phyloP scores from a whole-genome alignment of 352 stramenopile genomes.

The Pythium aphanidermatum region DNA sequence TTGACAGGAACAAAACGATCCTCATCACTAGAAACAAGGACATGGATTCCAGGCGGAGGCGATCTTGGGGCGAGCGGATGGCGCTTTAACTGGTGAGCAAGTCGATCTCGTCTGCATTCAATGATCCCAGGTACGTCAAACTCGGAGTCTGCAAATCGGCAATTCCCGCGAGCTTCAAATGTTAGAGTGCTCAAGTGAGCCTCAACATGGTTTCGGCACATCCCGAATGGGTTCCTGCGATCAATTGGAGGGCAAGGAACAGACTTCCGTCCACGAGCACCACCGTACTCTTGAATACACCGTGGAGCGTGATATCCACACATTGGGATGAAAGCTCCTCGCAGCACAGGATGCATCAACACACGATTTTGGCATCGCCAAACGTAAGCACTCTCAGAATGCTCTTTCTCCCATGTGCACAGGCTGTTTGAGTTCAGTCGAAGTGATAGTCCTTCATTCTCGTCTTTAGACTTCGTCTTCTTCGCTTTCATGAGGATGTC shows the following conservation, averaged over 20 bases:
- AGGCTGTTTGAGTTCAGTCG: slow-evolving; percentile 23
- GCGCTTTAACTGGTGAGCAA: slow-evolving; percentile 10
- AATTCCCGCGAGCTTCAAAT: slow-evolving; percentile 38
- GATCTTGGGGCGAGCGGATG: slow-evolving; percentile 49
- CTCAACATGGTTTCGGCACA: slow-evolving; percentile 71
- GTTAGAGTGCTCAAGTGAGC: slow-evolving; percentile 44
- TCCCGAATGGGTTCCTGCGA: slow-evolving; percentile 47
- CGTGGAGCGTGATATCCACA: slow-evolving; percentile 55
- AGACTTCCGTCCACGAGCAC: neutral
- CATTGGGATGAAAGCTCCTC: slow-evolving; percentile 45
- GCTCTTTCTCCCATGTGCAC: slow-evolving; percentile 56
- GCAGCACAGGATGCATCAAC: slow-evolving; percentile 49
- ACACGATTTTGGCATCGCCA: slow-evolving; percentile 59
- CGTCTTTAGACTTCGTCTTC: neutral
- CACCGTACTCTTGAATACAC: slow-evolving; percentile 66
- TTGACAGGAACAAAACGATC: slow-evolving; percentile 5
- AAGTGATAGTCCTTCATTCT: neutral
- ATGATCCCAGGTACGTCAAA: slow-evolving; percentile 59
- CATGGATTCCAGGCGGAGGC: neutral
- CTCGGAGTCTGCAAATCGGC: slow-evolving; percentile 44
- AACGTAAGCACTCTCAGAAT: slow-evolving; percentile 39
- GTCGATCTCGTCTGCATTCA: slow-evolving; percentile 39
- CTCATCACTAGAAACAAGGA: neutral
- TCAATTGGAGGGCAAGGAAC: slow-evolving; percentile 38
- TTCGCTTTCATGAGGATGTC: slow-evolving; percentile 10